Base-by-base conservation (phyloP, 2,329 filamentous ascomycete species). In the Colletotrichum orbiculare region DNA sequence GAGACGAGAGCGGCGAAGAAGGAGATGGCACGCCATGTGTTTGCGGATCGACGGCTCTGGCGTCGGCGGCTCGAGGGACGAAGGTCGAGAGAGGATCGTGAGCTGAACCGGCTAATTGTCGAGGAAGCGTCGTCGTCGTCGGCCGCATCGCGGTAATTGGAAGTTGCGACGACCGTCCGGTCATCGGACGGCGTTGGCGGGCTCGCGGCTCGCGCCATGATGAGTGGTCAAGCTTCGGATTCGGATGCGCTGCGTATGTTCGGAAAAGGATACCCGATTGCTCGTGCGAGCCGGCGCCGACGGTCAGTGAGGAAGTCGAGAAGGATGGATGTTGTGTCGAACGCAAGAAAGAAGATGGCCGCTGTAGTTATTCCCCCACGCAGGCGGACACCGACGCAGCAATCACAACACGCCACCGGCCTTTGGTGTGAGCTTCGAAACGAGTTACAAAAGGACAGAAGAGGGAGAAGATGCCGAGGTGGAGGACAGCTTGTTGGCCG, bases 1-100 rank as follows among this genome's bases (percentile, higher is more conserved):
- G 83, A 82, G 13, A 87, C 68, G 37, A 89, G 82, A 35, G 87
- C 83, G 25, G 81, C 80, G 35, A 83, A 68, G 71, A 89, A 88
- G 60, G 87, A 83, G 49, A 85, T 60, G 69, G 77, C 68, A 62
- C 82, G 83, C 37, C 72, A 58, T 39, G 74, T 71, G 59, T 76
- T 79, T 54, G 69, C 71, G 39, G 63, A 45, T 25, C 59, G 63
- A 49, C 61, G 68, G 65, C 59, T 62, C 11, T 25, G 55, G 25
- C 45, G 58, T 25, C 56, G 63, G 15, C 64, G 68, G 41, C 53
- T 55, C 12, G 65, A 67, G 48, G 42, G 41, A 25, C 50, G 60
- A 43, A 69, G 70, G 34, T 66, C 56, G 38, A 71, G 37, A 13
- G 71, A 72, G 9, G 71, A 71, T 47, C 68, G 49, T 8, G 71